phyloP scores from a whole-genome alignment of 2,329 filamentous ascomycete species.

The Phialemonium atrogriseum region DNA sequence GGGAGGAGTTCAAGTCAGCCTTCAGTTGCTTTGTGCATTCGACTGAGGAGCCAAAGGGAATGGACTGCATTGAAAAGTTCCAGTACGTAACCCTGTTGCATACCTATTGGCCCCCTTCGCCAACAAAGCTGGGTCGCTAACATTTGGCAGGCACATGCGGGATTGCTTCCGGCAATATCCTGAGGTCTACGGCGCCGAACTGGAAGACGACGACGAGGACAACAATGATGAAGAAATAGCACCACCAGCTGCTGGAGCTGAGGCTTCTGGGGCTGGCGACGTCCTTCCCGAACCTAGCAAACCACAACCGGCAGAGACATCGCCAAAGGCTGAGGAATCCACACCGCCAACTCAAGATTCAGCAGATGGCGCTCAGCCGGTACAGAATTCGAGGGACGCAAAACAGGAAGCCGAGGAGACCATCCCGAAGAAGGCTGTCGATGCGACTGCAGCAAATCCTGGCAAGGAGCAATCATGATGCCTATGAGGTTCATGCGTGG shows the following conservation, averaged over 20 bases:
- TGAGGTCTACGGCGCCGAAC: constrained; percentile 84
- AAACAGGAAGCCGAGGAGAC: constrained; percentile 6
- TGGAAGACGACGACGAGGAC: constrained; percentile 63
- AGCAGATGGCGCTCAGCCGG: too few species aligned
- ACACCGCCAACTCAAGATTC: neutral
- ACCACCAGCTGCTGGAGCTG: constrained; percentile 18
- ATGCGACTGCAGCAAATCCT: constrained; percentile 24
- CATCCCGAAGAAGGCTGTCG: constrained; percentile 17
- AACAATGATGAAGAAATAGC: constrained; percentile 15
- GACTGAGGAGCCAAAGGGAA: constrained; percentile 89
- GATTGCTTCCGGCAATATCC: constrained; percentile 91
- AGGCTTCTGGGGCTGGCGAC: constrained; percentile 10
- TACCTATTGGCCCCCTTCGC: too few species aligned
- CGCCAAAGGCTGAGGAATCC: neutral
- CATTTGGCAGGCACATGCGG: constrained; percentile 71
- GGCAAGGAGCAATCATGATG: constrained; percentile 13
- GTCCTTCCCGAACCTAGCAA: neutral
- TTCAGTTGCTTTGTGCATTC: constrained; percentile 99
- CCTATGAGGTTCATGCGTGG: too few species aligned
- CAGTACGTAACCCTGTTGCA: constrained; percentile 54
- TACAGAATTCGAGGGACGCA: constrained; percentile 5
- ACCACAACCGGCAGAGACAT: neutral
- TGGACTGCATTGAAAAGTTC: constrained; percentile 97
- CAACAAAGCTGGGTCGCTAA: constrained; percentile 7
- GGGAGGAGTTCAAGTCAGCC: constrained; percentile 87